A percentile compares a stretch with the other conserved stretches of the same genome.
Conservation (phyloP, 208 protist species). For the Leishmania mexicana region DNA sequence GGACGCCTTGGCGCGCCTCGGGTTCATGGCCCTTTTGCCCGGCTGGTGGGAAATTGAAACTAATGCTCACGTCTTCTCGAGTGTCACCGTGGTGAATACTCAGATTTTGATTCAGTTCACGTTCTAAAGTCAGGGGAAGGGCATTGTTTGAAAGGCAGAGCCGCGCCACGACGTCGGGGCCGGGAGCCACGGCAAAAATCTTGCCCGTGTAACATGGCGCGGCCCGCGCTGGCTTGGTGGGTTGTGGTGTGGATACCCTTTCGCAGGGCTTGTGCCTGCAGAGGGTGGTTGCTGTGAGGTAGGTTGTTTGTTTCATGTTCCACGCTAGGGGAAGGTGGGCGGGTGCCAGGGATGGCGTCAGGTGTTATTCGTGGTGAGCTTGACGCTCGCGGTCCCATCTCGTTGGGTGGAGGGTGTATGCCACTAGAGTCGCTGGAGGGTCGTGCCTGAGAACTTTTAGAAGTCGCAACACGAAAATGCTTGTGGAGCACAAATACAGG, state of each 20-base stretch:
- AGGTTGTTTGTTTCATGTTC: not conserved
- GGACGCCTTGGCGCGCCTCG: no score
- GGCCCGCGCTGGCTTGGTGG: not conserved
- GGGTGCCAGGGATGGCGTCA: no score
- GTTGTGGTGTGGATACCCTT: not conserved
- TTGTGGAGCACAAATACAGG: not conserved
- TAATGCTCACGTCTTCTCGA: no score
- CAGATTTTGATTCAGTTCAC: no score
- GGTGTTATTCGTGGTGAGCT: not conserved
- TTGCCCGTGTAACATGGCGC: not conserved
- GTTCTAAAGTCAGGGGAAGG: no score
- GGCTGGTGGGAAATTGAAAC: no score
- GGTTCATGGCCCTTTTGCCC: no score
- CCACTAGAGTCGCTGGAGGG: not conserved
- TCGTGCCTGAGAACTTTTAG: not conserved
- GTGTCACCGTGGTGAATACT: no score
- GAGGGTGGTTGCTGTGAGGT: not conserved
- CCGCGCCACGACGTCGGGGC: not conserved
- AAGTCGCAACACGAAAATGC: not conserved
- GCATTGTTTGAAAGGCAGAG: not conserved
- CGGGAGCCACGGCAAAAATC: not conserved
- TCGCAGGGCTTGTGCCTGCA: not conserved
- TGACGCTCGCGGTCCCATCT: not conserved
- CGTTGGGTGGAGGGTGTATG: not conserved
- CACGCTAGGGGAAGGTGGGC: accelerated